Evolutionary conservation across 805 yeast genomes (phyloP), one percentile per base, ranked within the genome.

Genomic region (Candida awuae): DNA sequence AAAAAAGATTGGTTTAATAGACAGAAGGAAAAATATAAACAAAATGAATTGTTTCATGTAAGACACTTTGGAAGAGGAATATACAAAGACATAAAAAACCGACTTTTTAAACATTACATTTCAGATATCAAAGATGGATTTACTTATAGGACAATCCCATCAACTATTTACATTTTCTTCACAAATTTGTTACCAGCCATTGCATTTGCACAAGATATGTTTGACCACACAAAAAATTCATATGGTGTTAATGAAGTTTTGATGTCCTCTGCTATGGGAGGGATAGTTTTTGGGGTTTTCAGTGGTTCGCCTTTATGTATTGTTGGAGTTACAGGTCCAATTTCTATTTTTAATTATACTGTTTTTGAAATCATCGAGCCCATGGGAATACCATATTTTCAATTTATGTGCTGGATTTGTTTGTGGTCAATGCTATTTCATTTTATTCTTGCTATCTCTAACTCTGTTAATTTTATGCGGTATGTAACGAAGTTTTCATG

Each of bases 301-400:
- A 70, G 83, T 0, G 97, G 97, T 0, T 95, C 88, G 51, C 98
- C 98, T 0, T 61, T 92, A 20, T 84, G 95, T 52, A 84, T 90
- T 19, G 97, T 92, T 8, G 98, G 98, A 4, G 97, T 90, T 5
- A 92, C 97, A 0, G 98, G 97, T 0, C 98, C 98, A 0, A 80
- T 92, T 13, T 65, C 94, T 2, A 88, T 90, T 44, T 90, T 92
- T 69, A 84, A 84, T 53, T 87, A 86, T 52, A 92, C 97, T 0
- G 88, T 92, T 1, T 84, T 80, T 54, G 81, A 80, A 43, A 68
- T 84, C 35, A 70, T 84, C 27, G 61, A 55, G 17, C 79, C 84
- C 0, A 55, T 70, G 43, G 70, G 68, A 8, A 63, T 71, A 1
- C 58, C 61, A 2, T 87, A 73, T 56, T 87, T 90, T 61, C 86